A percentile compares a stretch with the other conserved stretches of the same genome.
Evolutionary conservation across 106 monocot species (phyloP).

Genomic region (Dioscorea alata): DNA sequence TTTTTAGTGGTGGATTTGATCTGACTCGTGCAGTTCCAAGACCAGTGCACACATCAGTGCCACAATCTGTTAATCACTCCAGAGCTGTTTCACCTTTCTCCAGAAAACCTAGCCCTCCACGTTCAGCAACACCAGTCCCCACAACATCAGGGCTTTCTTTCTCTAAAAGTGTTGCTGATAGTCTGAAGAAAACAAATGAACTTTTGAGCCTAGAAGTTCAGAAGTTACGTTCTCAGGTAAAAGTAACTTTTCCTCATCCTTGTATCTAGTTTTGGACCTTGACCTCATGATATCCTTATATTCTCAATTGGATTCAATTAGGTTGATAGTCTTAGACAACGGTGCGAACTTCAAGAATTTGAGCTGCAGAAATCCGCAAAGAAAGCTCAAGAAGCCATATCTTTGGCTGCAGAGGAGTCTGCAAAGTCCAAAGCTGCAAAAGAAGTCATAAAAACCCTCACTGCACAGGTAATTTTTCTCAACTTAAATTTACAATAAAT

Average conservation of each 20-base stretch:
- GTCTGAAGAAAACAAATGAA: conserved; percentile 75
- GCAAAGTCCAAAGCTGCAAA: conserved; percentile 86
- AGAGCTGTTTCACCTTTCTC: conserved; percentile 85
- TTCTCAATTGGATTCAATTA: too few relatives aligned
- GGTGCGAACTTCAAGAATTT: conserved; percentile 60
- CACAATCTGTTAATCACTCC: conserved; percentile 48
- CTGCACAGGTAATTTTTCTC: conserved; percentile 45
- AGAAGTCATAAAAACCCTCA: conserved; percentile 80
- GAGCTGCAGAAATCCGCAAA: conserved; percentile 64
- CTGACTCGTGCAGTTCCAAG: conserved; percentile 28
- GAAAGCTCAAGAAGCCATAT: conserved; percentile 52
- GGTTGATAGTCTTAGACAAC: conserved; percentile 30
- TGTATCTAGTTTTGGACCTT: too few relatives aligned
- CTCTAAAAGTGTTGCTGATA: conserved; percentile 56
- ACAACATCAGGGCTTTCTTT: conserved; percentile 59
- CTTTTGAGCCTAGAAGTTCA: conserved; percentile 77
- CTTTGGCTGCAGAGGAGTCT: conserved; percentile 64
- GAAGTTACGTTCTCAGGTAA: conserved; percentile 72
- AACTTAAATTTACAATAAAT: too few relatives aligned
- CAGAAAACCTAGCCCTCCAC: conserved; percentile 62
- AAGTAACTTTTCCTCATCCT: too few relatives aligned
- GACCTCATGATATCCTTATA: too few relatives aligned
- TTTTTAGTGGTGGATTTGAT: conserved; percentile 39
- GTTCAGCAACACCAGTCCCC: conserved; percentile 58
- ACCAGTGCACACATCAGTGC: conserved; percentile 26